Conservation (phyloP, 1,139 yeast species). For the Geotrichum aggregatum region DNA sequence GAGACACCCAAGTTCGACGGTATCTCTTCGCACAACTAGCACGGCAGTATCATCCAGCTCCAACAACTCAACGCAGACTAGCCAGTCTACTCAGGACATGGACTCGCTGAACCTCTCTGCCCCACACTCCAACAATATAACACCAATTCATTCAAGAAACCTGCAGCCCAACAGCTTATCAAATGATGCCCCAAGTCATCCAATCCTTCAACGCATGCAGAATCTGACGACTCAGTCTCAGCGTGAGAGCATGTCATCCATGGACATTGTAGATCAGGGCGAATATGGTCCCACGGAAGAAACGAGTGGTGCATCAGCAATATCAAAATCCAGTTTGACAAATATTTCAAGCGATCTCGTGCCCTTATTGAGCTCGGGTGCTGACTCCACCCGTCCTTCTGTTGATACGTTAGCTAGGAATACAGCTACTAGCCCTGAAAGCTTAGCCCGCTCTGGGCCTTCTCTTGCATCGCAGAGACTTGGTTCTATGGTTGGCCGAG, state of each 20-base stretch:
- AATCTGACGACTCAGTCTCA: not conserved
- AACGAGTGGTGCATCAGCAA: too few relatives aligned
- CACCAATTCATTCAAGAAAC: too few relatives aligned
- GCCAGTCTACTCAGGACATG: not conserved
- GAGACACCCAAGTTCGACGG: not conserved
- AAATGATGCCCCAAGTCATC: not conserved
- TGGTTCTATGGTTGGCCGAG: too few relatives aligned
- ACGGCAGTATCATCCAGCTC: not conserved
- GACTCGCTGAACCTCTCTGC: too few relatives aligned
- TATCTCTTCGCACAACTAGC: not conserved
- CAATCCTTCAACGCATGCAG: not conserved
- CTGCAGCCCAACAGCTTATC: too few relatives aligned
- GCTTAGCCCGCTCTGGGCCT: too few relatives aligned
- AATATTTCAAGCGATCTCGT: too few relatives aligned
- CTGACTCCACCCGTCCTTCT: not conserved
- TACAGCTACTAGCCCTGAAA: not conserved
- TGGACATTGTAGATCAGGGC: constrained; percentile 4
- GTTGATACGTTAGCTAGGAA: not conserved
- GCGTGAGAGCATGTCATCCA: not conserved
- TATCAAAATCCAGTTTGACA: too few relatives aligned
- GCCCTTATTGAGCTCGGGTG: too few relatives aligned
- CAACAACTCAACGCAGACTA: constrained; percentile 1
- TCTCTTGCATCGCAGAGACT: too few relatives aligned
- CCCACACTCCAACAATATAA: too few relatives aligned
- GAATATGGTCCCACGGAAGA: too few relatives aligned